Evolutionary conservation across 495 filamentous ascomycete species (phyloP).

Genomic region (Aspergillus carlsbadensis): DNA sequence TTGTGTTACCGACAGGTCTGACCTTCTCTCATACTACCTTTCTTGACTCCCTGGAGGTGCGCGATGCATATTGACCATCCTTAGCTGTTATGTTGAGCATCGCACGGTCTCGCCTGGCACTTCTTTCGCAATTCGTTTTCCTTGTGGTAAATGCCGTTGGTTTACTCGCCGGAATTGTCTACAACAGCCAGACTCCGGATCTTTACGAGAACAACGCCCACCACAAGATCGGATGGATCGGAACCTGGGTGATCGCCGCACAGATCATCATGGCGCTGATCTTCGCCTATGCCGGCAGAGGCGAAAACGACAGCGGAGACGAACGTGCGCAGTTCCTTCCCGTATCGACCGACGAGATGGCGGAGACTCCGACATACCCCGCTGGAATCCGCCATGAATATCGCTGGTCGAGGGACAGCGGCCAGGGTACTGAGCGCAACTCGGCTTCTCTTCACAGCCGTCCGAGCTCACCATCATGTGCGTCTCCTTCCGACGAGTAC

Average conservation of each 20-base stretch:
- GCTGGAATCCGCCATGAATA: constrained; percentile 43
- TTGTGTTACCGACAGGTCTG: constrained; percentile 80
- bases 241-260: constrained; percentile 65
- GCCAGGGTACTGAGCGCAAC: constrained; percentile 78
- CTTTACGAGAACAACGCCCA: constrained; percentile 88
- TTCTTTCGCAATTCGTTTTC: constrained; percentile 76
- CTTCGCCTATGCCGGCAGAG: constrained; percentile 46
- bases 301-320: constrained; percentile 24
- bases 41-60: neutral
- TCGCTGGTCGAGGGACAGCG: constrained; percentile 82
- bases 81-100: constrained; percentile 83
- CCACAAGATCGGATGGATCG: constrained; percentile 84
- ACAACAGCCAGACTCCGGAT: constrained; percentile 81
- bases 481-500: constrained; percentile 51
- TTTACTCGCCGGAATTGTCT: constrained; percentile 69
- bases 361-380: constrained; percentile 54
- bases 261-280: constrained; percentile 71
- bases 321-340: constrained; percentile 61
- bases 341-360: constrained; percentile 66
- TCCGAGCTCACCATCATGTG: constrained; percentile 54
- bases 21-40: neutral
- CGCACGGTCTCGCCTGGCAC: constrained; percentile 70
- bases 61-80: constrained; percentile 4
- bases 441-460: constrained; percentile 70
- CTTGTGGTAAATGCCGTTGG: constrained; percentile 68